Conservation (phyloP, 306 rosid species). For the Acacia melanoxylon region DNA sequence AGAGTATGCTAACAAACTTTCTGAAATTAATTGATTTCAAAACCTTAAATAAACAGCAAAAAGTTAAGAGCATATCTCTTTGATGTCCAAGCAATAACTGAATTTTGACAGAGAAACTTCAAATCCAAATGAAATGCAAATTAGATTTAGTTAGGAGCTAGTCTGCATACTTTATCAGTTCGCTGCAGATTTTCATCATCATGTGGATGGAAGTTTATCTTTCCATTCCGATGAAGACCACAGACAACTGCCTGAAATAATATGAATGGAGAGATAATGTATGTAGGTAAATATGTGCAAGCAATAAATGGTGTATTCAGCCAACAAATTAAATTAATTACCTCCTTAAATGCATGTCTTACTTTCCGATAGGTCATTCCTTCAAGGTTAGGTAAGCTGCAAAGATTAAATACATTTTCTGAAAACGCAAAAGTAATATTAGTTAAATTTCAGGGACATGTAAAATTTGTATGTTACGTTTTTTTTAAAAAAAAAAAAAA, state of each 20-base stretch:
- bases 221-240: slow-evolving; percentile 84
- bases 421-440: slow-evolving; percentile 44
- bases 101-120: background rate
- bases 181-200: slow-evolving; percentile 72
- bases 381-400: slow-evolving; percentile 61
- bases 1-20: slow-evolving; percentile 12
- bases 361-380: slow-evolving; percentile 72
- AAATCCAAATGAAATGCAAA: slow-evolving; percentile 4
- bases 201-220: slow-evolving; percentile 80
- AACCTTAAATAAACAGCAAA: background rate
- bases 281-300: slow-evolving; percentile 22
- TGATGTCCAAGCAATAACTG: background rate
- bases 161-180: slow-evolving; percentile 79
- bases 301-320: slow-evolving; percentile 13
- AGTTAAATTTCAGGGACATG: slow-evolving; percentile 27
- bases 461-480: background rate
- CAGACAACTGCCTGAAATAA: slow-evolving; percentile 81
- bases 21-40: slow-evolving; percentile 2
- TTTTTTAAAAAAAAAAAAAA: slow-evolving; percentile 34
- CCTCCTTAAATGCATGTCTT: slow-evolving; percentile 69
- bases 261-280: slow-evolving; percentile 28
- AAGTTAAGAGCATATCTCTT: background rate
- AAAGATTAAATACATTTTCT: slow-evolving; percentile 92
- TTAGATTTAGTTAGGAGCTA: background rate
- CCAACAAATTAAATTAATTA: slow-evolving; percentile 37